Conservation (phyloP, 1,139 yeast species). For the Sugiyamaella sp. region DNA sequence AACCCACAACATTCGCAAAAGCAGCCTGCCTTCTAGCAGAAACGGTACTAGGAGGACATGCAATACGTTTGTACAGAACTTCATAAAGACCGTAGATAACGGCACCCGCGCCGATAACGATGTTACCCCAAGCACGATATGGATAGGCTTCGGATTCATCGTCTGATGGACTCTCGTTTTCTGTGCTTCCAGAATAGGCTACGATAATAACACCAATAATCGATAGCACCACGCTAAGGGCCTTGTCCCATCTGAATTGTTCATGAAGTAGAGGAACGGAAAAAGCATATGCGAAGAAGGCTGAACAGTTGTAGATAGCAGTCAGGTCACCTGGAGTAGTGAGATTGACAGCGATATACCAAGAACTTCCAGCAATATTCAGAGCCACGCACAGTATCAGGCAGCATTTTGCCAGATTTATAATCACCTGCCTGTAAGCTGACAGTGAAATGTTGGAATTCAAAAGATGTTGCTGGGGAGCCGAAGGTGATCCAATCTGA, state of each 20-base stretch:
- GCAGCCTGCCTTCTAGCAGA: conserved; percentile 60
- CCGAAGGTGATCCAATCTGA: conserved; percentile 28
- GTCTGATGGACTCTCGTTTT: conserved; percentile 15
- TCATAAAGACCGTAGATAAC: conserved; percentile 83
- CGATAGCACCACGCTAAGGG: conserved; percentile 70
- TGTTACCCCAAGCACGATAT: conserved; percentile 67
- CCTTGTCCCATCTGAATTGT: conserved; percentile 64
- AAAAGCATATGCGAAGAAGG: conserved; percentile 84
- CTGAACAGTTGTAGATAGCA: conserved; percentile 88
- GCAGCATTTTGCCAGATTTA: conserved; percentile 51
- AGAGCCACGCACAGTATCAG: conserved; percentile 58
- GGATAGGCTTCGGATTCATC: conserved; percentile 47
- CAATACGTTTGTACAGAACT: conserved; percentile 72
- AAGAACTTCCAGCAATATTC: conserved; percentile 77
- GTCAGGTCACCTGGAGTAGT: conserved; percentile 87
- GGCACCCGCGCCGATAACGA: conserved; percentile 77
- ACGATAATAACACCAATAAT: conserved; percentile 76
- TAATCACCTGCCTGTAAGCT: conserved; percentile 40
- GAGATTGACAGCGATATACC: conserved; percentile 83
- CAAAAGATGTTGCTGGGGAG: conserved; percentile 3
- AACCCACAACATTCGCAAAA: conserved; percentile 59
- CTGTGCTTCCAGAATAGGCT: conserved; percentile 62
- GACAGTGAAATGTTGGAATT: conserved; percentile 31
- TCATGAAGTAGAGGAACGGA: conserved; percentile 75
- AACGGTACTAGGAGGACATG: conserved; percentile 70